phyloP scores from a whole-genome alignment of 202 grass and related monocot species.

The Carex arenaria region DNA sequence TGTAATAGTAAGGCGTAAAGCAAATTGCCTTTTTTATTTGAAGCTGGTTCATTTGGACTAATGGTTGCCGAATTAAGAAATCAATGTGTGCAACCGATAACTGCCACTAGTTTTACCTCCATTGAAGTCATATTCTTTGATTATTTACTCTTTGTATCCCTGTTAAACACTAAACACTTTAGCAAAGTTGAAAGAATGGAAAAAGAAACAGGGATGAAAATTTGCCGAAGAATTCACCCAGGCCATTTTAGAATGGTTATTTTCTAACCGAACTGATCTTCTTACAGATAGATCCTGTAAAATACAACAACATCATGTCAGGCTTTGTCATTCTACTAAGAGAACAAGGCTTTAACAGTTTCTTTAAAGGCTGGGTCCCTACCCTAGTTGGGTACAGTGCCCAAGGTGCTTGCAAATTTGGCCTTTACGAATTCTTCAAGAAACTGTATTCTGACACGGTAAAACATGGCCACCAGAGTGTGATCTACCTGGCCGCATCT shows the following conservation, averaged over 20 bases:
- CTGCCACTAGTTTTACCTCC: neutral
- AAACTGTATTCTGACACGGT: conserved; percentile 55
- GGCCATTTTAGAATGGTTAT: neutral
- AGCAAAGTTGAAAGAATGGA: neutral
- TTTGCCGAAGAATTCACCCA: neutral
- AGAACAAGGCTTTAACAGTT: conserved; percentile 63
- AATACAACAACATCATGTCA: conserved; percentile 62
- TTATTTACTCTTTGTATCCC: neutral
- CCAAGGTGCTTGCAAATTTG: conserved; percentile 83
- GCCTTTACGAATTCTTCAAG: conserved; percentile 89
- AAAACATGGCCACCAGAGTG: conserved; percentile 42
- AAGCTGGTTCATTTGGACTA: neutral
- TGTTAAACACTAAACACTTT: neutral
- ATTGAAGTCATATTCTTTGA: neutral
- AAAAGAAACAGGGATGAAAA: neutral
- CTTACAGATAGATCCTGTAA: conserved; percentile 60
- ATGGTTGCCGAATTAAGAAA: neutral
- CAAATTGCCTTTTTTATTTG: neutral
- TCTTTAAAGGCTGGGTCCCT: conserved; percentile 79
- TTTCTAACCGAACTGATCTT: neutral
- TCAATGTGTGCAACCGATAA: neutral
- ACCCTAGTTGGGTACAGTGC: conserved; percentile 73
- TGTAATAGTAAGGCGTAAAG: neutral
- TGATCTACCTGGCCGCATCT: conserved; percentile 61
- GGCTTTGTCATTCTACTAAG: conserved; percentile 51